Percentiles rank a stretch among this genome's conserved stretches.
Evolutionary conservation across 2,329 filamentous ascomycete genomes (phyloP).

Genomic region (Drechslerella stenobrocha): DNA sequence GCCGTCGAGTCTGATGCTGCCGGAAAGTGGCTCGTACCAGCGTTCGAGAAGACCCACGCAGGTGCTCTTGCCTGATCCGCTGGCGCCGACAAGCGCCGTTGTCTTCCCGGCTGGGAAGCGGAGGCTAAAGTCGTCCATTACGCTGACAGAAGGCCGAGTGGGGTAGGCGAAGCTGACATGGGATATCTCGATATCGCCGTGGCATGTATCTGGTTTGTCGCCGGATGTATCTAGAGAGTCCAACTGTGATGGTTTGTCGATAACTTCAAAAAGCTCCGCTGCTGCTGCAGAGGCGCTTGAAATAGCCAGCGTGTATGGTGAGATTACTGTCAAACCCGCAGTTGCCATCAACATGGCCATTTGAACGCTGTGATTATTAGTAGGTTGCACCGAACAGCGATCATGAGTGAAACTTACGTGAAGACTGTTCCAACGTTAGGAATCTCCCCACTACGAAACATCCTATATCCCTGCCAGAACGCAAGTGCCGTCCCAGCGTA

Average conservation of each 20-base stretch:
- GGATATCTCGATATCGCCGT: constrained; percentile 64
- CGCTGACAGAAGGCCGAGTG: constrained; percentile 53
- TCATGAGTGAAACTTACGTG: constrained; percentile 48
- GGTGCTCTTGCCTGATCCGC: constrained; percentile 74
- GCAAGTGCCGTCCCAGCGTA: constrained; percentile 63
- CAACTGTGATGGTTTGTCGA: constrained; percentile 58
- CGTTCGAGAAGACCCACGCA: constrained; percentile 71
- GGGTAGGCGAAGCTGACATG: constrained; percentile 75
- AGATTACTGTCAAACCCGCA: constrained; percentile 59
- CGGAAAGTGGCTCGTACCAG: constrained; percentile 65
- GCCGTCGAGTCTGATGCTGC: constrained; percentile 62
- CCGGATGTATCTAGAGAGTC: constrained; percentile 58
- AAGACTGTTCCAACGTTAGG: constrained; percentile 62
- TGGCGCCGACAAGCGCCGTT: constrained; percentile 73
- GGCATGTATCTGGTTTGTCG: constrained; percentile 53
- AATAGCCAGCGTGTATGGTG: constrained; percentile 64
- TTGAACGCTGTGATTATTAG: constrained; percentile 55
- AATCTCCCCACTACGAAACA: constrained; percentile 59
- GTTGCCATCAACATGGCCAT: constrained; percentile 59
- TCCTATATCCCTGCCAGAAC: constrained; percentile 67
- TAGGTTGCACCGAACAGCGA: too few relatives aligned
- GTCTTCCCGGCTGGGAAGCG: constrained; percentile 55
- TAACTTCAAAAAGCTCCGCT: constrained; percentile 59
- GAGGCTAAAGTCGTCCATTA: constrained; percentile 48
- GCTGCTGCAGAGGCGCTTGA: constrained; percentile 60